Conservation (phyloP, 495 filamentous ascomycete genomes). For the Penicillium bialowiezense region DNA sequence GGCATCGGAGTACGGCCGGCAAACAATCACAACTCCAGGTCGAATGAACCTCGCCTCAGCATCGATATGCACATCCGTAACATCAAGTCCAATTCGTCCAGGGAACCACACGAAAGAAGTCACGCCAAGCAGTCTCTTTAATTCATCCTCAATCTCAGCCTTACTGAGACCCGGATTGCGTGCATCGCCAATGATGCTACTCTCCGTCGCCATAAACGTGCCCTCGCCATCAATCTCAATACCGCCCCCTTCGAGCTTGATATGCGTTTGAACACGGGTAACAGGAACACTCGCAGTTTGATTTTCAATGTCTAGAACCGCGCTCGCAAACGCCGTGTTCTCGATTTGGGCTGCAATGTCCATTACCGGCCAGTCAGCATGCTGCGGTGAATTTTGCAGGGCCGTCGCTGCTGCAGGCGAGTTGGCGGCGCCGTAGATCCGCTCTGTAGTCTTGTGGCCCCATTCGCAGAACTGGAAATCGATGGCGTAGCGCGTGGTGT, state of each 20-base stretch:
- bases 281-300: constrained; percentile 4
- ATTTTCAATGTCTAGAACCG: constrained; percentile 23
- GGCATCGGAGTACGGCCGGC: constrained; percentile 18
- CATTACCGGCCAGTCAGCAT: constrained; percentile 22
- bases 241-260: constrained; percentile 32
- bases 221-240: constrained; percentile 37
- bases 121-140: constrained; percentile 23
- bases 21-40: constrained; percentile 33
- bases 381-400: not conserved
- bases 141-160: constrained; percentile 20
- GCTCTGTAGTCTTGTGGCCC: constrained; percentile 23
- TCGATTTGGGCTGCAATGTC: constrained; percentile 11
- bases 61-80: constrained; percentile 36
- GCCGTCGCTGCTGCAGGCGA: constrained; percentile 7
- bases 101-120: constrained; percentile 35
- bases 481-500: constrained; percentile 22
- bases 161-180: constrained; percentile 27
- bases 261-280: constrained; percentile 12
- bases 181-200: constrained; percentile 26
- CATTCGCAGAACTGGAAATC: constrained; percentile 36
- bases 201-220: constrained; percentile 35
- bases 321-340: constrained; percentile 26
- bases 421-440: constrained; percentile 14
- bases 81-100: constrained; percentile 27
- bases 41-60: constrained; percentile 29